phyloP scores from a whole-genome alignment of 225 moss, liverwort and hornwort genomes.

The Sphagnum tenellum region DNA sequence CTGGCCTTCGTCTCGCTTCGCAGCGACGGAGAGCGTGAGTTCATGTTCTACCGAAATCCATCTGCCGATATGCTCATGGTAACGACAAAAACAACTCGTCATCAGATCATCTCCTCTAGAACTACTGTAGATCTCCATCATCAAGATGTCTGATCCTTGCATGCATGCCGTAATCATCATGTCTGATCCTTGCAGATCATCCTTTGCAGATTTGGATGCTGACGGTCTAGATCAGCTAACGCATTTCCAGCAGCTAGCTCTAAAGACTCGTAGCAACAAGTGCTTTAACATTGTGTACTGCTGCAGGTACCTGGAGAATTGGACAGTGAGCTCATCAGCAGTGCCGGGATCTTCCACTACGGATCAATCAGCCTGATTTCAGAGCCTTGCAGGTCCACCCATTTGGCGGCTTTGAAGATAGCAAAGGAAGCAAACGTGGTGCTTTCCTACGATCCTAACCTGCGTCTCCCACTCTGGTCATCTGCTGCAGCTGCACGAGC shows the following conservation, averaged over 20 bases:
- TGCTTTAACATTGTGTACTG: too few species aligned
- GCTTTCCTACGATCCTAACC: constrained; percentile 6
- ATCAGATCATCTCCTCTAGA: too few species aligned
- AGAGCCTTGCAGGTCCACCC: constrained; percentile 19
- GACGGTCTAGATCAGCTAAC: too few species aligned
- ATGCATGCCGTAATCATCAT: too few species aligned
- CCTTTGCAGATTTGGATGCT: too few species aligned
- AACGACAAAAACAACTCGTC: too few species aligned
- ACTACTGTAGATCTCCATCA: too few species aligned
- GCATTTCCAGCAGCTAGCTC: too few species aligned
- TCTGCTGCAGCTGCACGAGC: constrained; percentile 24
- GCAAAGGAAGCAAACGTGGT: constrained; percentile 32
- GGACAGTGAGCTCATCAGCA: constrained; percentile 13
- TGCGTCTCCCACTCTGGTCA: constrained; percentile 34
- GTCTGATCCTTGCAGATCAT: too few species aligned
- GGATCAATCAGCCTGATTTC: constrained; percentile 46
- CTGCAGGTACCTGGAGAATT: constrained; percentile 6
- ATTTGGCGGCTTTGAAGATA: constrained; percentile 24
- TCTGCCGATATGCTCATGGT: constrained; percentile 39
- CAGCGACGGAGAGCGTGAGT: background rate
- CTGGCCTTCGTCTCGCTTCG: constrained; percentile 42
- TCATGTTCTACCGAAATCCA: constrained; percentile 22
- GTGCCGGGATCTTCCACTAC: constrained; percentile 31
- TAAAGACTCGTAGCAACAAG: too few species aligned
- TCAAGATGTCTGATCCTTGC: too few species aligned